Evolutionary conservation across 1,284 basidiomycete species (phyloP).

Genomic region (Sanghuangporus baumii): DNA sequence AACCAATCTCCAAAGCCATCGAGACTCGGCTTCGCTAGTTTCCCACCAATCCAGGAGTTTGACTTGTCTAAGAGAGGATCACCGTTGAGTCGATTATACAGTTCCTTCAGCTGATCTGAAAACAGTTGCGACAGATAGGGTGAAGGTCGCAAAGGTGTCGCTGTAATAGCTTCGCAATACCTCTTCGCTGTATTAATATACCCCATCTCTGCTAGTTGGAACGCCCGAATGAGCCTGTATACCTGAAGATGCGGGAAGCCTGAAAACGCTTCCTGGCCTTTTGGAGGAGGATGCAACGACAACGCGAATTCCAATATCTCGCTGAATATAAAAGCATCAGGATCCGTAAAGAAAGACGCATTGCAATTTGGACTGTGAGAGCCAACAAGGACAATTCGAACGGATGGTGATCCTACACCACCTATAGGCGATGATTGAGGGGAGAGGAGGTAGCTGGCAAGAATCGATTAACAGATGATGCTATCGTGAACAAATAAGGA

Average conservation of each 20-base stretch:
- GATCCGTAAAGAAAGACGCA: slow-evolving; percentile 58
- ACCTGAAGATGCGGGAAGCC: slow-evolving; percentile 87
- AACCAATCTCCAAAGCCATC: slow-evolving; percentile 92
- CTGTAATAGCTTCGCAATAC: slow-evolving; percentile 90
- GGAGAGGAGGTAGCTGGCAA: slow-evolving; percentile 78
- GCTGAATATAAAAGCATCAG: slow-evolving; percentile 80
- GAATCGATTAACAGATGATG: slow-evolving; percentile 11
- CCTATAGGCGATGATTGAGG: slow-evolving; percentile 77
- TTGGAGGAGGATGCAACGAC: slow-evolving; percentile 64
- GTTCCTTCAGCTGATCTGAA: slow-evolving; percentile 72
- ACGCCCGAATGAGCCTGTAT: slow-evolving; percentile 81
- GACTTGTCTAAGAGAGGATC: slow-evolving; percentile 68
- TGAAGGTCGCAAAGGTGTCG: slow-evolving; percentile 59
- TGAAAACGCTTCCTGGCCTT: slow-evolving; percentile 82
- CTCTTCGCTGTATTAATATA: slow-evolving; percentile 67
- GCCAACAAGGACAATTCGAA: slow-evolving; percentile 64
- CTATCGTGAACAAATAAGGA: slow-evolving; percentile 12
- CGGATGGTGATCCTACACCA: slow-evolving; percentile 55
- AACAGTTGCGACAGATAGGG: slow-evolving; percentile 66
- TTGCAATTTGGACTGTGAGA: slow-evolving; percentile 49
- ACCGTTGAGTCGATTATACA: slow-evolving; percentile 79
- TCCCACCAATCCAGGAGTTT: slow-evolving; percentile 77
- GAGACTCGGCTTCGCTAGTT: slow-evolving; percentile 82
- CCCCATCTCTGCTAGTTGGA: slow-evolving; percentile 74
- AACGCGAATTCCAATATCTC: slow-evolving; percentile 93